phyloP scores from a whole-genome alignment of 176 grass and related monocot species.

The Zea mays region Zm-B73-REFERENCE-NAM-5.0 NC_050100.1:33833501-33834000 shows the following conservation, averaged over 20 bases:
- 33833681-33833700: slow-evolving; percentile 89
- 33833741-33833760: slow-evolving; percentile 12
- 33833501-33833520: too few species aligned
- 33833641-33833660: too few species aligned
- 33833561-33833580: too few species aligned
- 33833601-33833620: too few species aligned
- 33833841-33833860: slow-evolving; percentile 78
- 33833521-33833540: too few species aligned
- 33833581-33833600: too few species aligned
- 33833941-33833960: too few species aligned
- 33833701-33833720: slow-evolving; percentile 51
- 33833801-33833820: slow-evolving; percentile 57
- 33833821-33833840: slow-evolving; percentile 45
- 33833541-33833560: too few species aligned
- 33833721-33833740: background rate
- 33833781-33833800: slow-evolving; percentile 73
- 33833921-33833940: slow-evolving; percentile 44
- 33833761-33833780: slow-evolving; percentile 68
- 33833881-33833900: slow-evolving; percentile 92
- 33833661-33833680: slow-evolving; percentile 55
- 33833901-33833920: slow-evolving; percentile 74
- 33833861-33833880: slow-evolving; percentile 87
- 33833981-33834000: too few species aligned
- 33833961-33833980: too few species aligned
- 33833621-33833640: too few species aligned